Base-by-base conservation (phyloP, 352 stramenopile genomes). In the Elongisporangium senticosum region DNA sequence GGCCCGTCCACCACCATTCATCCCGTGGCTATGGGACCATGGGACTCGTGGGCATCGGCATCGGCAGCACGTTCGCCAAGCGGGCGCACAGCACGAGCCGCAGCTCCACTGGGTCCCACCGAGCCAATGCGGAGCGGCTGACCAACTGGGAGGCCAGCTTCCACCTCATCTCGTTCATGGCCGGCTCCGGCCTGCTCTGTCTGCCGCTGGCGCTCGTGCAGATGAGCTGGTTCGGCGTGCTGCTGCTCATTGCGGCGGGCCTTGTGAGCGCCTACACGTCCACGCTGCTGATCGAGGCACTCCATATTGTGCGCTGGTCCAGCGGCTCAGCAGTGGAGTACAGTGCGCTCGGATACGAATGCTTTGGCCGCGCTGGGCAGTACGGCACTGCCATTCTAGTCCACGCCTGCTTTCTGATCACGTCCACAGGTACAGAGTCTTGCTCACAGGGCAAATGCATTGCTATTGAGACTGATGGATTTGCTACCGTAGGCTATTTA, bases 141-240 rank as follows among this genome's bases (percentile, higher is more conserved):
- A 76, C 69, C 37, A 69, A 74, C 53, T 88, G 75, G 77, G 77
- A 91, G 74, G 79, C 71, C 17, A 74, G 76, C 40, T 89, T 75
- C 55, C 83, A 90, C 51, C 55, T 92, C 51, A 65, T 90, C 58
- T 90, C 83, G 28, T 92, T 85, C 65, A 87, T 88, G 59, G 81
- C 79, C 14, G 83, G 83, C 62, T 84, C 79, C 4, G 83, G 83
- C 0, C 83, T 92, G 71, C 65, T 92, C 21, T 89, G 71, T 56
- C 61, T 92, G 23, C 83, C 83, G 15, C 62, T 92, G 8, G 83
- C 79, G 23, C 75, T 92, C 7, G 83, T 92, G 51, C 76, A 92
- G 60, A 83, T 92, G 52, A 72, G 89, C 55, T 92, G 83, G 83
- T 89, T 87, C 53, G 83, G 76, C 17, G 68, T 92, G 22, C 51